Evolutionary conservation across 371 early-diverging fungal genomes (phyloP), one percentile per base, ranked within the genome.

Genomic region (Circinella umbellata): DNA sequence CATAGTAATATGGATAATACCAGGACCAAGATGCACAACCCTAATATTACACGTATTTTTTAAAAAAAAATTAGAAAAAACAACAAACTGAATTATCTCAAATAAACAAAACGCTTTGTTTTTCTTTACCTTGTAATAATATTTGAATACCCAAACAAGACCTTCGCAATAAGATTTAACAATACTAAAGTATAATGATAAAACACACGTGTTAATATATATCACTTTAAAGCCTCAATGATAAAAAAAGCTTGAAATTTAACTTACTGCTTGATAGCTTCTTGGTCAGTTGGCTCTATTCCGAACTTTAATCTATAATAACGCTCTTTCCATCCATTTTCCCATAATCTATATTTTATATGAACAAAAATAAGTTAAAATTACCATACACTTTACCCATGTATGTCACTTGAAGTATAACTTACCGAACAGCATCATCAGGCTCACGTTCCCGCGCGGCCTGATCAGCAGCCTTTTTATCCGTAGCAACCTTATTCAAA

Each of bases 1-100:
- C 95, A 80, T 98, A 99, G 81, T 99, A 96, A 79, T 94, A 96
- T 4, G 99, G 99, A 77, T 95, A 99, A 84, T 92, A 99, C 98
- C 98, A 99, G 46, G 93, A 91, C 99, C 99, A 99, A 27, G 96
- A 95, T 14, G 91, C 94, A 69, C 94, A 93, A 20, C 98, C 91
- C 75, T 80, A 42, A 48, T 67, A 13, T 14, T 17, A 64, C 27
- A 57, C 35, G 11, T 20, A 64, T 13, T 17, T 13, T 42, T 47
- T 18, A 11, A 6, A 39, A n/a, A 39, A 20, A 38, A 17, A 34
- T 68, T 6, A 11, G 39, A 13, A 17, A 15, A 17, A 51, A 13
- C 51, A 51, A 51, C 51, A 51, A 8, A 51, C n/a, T 51, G 5
- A 36, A 27, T 27, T 27, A 27, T 1, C 27, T 27, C 27, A 2